These are phyloP conservation scores for Colletotrichum lindemuthianum DNA, from an alignment of 2,329 filamentous ascomycete species.

Conservation along the genomic window DNA sequence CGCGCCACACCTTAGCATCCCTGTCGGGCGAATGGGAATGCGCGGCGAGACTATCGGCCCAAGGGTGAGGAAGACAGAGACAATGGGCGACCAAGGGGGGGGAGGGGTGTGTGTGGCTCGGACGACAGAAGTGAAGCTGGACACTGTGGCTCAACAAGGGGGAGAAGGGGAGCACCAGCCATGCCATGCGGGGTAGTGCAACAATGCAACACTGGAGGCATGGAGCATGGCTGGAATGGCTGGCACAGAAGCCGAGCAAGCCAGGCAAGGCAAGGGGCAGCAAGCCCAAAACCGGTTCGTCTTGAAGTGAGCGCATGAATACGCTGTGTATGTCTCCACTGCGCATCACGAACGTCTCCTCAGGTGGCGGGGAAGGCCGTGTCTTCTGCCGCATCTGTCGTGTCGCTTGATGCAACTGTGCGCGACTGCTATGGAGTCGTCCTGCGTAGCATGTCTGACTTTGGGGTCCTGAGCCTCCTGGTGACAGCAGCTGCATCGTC, in stretches of 20 bases:
- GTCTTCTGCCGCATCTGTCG: conserved; percentile 14
- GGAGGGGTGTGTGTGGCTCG: conserved; percentile 9
- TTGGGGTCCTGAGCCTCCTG: conserved; percentile 2
- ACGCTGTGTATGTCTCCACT: too few species aligned
- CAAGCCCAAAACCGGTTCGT: conserved; percentile 17
- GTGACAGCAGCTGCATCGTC: background rate
- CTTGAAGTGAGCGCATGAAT: conserved; percentile 18
- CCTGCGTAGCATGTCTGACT: conserved; percentile 7
- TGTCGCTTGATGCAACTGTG: background rate
- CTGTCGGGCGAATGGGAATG: conserved; percentile 25
- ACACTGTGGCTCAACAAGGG: conserved; percentile 16
- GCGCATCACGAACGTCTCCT: conserved; percentile 13
- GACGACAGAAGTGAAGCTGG: background rate
- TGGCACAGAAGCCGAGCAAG: conserved; percentile 15
- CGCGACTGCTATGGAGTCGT: too few species aligned
- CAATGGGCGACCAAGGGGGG: background rate
- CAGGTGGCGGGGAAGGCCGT: conserved; percentile 11
- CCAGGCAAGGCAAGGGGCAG: background rate
- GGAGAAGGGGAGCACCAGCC: background rate
- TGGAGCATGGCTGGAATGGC: conserved; percentile 23
- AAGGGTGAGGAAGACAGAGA: conserved; percentile 1
- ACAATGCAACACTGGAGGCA: conserved; percentile 14
- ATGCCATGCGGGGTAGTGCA: conserved; percentile 24
- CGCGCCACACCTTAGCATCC: conserved; percentile 29
- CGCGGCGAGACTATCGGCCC: background rate